These are phyloP conservation scores for Macrolepiota dolichaula DNA, from an alignment of 768 basidiomycete genomes.

Conservation along the genomic window DNA sequence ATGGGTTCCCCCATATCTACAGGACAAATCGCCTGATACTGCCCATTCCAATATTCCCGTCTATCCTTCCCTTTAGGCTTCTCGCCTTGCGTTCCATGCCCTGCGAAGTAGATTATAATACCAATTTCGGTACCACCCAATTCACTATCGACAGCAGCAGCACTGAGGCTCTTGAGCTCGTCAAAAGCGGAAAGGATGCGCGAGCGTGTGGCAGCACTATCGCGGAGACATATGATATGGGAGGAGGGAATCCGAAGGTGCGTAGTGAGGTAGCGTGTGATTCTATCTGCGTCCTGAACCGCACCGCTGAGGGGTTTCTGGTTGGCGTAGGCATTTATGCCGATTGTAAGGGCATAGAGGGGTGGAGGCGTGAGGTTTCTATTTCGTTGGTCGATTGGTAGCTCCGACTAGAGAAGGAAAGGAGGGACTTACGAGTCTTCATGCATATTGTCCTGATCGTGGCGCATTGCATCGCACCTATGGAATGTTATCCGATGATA, in stretches of 20 bases:
- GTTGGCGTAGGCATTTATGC: constrained; percentile 34
- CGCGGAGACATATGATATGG: constrained; percentile 23
- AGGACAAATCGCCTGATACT: constrained; percentile 34
- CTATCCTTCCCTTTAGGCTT: constrained; percentile 26
- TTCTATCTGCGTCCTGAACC: constrained; percentile 34
- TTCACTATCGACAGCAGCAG: constrained; percentile 1
- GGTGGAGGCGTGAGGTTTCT: neutral
- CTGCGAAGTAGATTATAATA: constrained; percentile 42
- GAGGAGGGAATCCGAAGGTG: constrained; percentile 25
- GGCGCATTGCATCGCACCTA: too few species aligned
- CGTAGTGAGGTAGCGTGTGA: constrained; percentile 28
- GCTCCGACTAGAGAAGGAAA: constrained; percentile 44
- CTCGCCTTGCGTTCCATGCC: constrained; percentile 34
- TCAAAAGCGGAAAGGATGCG: constrained; percentile 33
- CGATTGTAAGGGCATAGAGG: constrained; percentile 40
- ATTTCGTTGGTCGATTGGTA: constrained; percentile 12
- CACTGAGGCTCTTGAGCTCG: constrained; percentile 16
- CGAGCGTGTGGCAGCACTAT: constrained; percentile 32
- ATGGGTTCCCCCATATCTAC: constrained; percentile 22
- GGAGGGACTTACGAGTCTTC: neutral
- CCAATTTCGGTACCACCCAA: constrained; percentile 23
- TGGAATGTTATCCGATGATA: too few species aligned
- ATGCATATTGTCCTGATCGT: constrained; percentile 25
- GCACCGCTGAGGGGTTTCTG: constrained; percentile 34
- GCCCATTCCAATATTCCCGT: constrained; percentile 21